A percentile compares a stretch with the other conserved stretches of the same genome.
Conservation (phyloP, 148 eudicot genomes). For the Suaeda aralocaspica region DNA sequence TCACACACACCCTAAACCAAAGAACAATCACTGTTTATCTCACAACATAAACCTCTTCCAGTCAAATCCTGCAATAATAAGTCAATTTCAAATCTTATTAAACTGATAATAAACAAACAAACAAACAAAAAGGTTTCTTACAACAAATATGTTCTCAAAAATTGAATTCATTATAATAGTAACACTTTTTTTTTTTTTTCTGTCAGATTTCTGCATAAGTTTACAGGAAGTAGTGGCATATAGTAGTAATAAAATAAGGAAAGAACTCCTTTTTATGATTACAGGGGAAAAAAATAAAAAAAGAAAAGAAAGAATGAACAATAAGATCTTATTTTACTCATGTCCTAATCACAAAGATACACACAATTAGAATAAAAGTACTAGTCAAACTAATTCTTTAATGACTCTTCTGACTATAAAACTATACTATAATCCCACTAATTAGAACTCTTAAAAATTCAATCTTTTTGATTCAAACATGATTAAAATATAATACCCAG, state of each 20-base stretch:
- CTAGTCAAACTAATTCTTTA: slow-evolving; percentile 57
- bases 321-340: slow-evolving; percentile 32
- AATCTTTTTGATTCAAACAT: slow-evolving; percentile 39
- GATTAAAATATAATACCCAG: slow-evolving; percentile 40
- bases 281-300: not conserved
- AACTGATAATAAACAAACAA: not conserved
- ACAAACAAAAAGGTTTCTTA: not conserved
- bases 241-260: slow-evolving; percentile 14
- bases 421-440: slow-evolving; percentile 35
- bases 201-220: slow-evolving; percentile 11
- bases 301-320: too few relatives aligned
- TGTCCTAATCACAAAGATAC: slow-evolving; percentile 60
- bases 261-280: slow-evolving; percentile 25
- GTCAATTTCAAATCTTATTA: slow-evolving; percentile 11
- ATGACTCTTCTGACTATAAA: slow-evolving; percentile 32
- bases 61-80: slow-evolving; percentile 23
- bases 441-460: slow-evolving; percentile 40
- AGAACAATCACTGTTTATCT: slow-evolving; percentile 10
- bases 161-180: not conserved
- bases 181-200: not conserved
- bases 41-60: slow-evolving; percentile 17
- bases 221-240: slow-evolving; percentile 21
- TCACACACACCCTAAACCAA: too few relatives aligned
- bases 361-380: slow-evolving; percentile 35
- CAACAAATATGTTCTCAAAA: slow-evolving; percentile 4